Evolutionary conservation across 169 alveolate species (phyloP), one percentile per base, ranked within the genome.

Genomic region (Cardiosporidium cionae): DNA sequence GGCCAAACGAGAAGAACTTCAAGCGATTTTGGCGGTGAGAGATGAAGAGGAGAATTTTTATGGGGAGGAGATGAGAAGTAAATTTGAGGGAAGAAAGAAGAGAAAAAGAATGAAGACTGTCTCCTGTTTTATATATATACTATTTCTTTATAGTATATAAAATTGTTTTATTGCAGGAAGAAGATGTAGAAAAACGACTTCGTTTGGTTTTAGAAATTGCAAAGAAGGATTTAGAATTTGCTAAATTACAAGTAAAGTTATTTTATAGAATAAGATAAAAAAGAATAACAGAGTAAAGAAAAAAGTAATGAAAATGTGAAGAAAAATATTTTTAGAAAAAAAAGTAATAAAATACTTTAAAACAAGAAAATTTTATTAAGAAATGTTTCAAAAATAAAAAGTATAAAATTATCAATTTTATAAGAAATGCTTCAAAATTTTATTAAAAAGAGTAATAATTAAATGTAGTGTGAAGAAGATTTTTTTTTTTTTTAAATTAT

Each of bases 1-100:
- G 77, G 92, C 87, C n/a, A 65, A 79, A 54, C 79, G 92, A 0
- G 88, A 87, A 25, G 89, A 87, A 68, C 80, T 87, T 53, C 92
- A 87, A 66, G 84, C 79, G 7, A 83, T 86, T 32, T 84, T 86
- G 2, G 89, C 80, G 31, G 80, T 73, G 31, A 33, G 53, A 7
- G 63, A 32, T 65, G 22, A 65, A 65, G 44, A 32, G 63, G 25
- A 65, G 36, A 29, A 32, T n/a, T n/a, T n/a, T n/a, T n/a, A n/a
- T n/a, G n/a, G n/a, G n/a, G n/a, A n/a, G n/a, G n/a, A n/a, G n/a
- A n/a, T n/a, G n/a, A n/a, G n/a, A n/a, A n/a, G n/a, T 9, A 44
- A 44, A n/a, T 9, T 16, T n/a, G n/a, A n/a, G n/a, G n/a, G n/a
- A n/a, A n/a, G n/a, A n/a, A n/a, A n/a, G n/a, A n/a, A n/a, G n/a